Base-by-base conservation (phyloP, 2,329 filamentous ascomycete genomes). In the Sclerotinia subarctica region DNA sequence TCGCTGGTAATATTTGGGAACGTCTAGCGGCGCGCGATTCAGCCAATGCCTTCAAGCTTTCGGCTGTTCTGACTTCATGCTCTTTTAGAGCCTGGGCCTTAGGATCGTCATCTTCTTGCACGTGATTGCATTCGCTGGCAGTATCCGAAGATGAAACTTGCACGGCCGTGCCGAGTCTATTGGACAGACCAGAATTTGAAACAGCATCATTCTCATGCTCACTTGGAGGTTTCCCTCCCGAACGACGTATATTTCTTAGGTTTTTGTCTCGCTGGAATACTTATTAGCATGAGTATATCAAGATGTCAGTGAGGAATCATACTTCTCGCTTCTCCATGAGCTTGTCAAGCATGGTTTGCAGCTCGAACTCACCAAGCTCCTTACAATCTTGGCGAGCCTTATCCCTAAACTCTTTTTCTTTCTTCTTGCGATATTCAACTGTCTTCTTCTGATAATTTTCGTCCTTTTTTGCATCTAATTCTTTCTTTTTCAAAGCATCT, bases 241-340 rank as follows among this genome's bases (percentile, higher is more conserved):
- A 5, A 29, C 44, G 29, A 32, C 24, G 17, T 62, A 21, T 32
- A 21, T 66, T 62, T 54, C 52, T 69, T 66, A 49, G 19, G 42
- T 53, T n/a, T 29, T 38, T 64, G 0, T 47, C 58, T 17, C 59
- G 32, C 68, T 68, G 3, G 2, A 11, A 19, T 13, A 5, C 15
- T 46, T 3, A 47, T 69, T 64, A 69, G 65, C n/a, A 38, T 26
- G 13, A 46, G 53, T n/a, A 3, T 8, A 42, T n/a, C n/a, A 38
- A 13, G 5, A 4, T 13, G 6, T 38, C 5, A 26, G 2, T 24
- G 8, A 11, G 21, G 15, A 47, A 10, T 54, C 47, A 26, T 64
- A 69, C 69, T 44, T 69, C 69, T 59, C 67, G 67, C 49, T 65
- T 70, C 1, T n/a, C 62, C 53, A 69, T 67, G 1, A 24, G 24